These are phyloP conservation scores for Sugiyamaella novakii DNA, from an alignment of 1,139 yeast genomes.

Conservation along the genomic window DNA sequence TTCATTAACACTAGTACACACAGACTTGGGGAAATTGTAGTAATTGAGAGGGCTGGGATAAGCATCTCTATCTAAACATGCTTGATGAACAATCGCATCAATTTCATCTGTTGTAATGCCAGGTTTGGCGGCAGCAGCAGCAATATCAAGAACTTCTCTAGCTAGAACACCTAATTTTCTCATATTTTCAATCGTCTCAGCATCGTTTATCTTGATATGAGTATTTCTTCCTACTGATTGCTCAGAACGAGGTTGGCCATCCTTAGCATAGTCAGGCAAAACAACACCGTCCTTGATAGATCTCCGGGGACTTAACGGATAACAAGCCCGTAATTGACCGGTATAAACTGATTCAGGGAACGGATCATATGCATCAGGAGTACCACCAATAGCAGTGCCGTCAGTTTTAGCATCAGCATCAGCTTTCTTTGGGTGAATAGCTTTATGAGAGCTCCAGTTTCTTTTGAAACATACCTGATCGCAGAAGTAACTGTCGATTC, in stretches of 20 bases:
- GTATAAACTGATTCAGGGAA: constrained; percentile 76
- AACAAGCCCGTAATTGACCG: constrained; percentile 74
- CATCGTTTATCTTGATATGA: constrained; percentile 61
- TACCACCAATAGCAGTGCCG: constrained; percentile 17
- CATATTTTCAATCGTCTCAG: constrained; percentile 71
- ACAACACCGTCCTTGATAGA: constrained; percentile 69
- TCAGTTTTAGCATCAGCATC: constrained; percentile 28
- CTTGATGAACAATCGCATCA: constrained; percentile 83
- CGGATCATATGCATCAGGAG: constrained; percentile 67
- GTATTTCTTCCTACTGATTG: constrained; percentile 62
- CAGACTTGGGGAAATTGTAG: constrained; percentile 89
- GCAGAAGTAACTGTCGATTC: constrained; percentile 68
- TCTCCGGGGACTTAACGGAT: constrained; percentile 78
- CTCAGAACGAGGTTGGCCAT: constrained; percentile 81
- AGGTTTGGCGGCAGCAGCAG: constrained; percentile 79
- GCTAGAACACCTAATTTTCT: constrained; percentile 74
- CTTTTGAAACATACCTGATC: constrained; percentile 81
- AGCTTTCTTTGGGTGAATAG: constrained; percentile 48
- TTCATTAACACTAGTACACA: constrained; percentile 93
- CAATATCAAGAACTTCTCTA: constrained; percentile 83
- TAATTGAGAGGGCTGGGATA: constrained; percentile 97
- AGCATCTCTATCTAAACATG: constrained; percentile 83
- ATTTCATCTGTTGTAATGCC: constrained; percentile 94
- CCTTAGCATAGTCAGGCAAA: constrained; percentile 80
- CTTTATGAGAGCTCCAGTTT: constrained; percentile 64